Conservation (phyloP, 2,329 filamentous ascomycete genomes). For the Colletotrichum sp. region DNA sequence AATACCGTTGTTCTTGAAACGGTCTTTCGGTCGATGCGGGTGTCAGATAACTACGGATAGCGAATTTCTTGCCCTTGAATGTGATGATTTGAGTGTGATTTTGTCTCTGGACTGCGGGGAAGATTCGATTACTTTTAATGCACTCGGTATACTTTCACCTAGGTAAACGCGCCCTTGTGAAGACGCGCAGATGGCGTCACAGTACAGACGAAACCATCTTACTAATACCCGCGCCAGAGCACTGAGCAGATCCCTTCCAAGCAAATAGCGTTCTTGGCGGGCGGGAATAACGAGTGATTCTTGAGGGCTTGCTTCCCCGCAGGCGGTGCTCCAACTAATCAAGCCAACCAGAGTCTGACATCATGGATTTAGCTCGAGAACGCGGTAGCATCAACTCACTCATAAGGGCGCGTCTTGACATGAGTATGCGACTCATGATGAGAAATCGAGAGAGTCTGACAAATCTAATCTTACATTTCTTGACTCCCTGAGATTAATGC, state of each 20-base stretch:
- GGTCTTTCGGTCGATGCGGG: not conserved
- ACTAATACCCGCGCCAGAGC: not conserved
- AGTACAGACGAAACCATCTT: not conserved
- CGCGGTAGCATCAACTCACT: not conserved
- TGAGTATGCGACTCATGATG: not conserved
- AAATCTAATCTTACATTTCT: not conserved
- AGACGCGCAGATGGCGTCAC: constrained; percentile 10
- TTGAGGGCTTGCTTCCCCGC: not conserved
- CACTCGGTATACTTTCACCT: not conserved
- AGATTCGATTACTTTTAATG: not conserved
- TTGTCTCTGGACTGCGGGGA: not conserved
- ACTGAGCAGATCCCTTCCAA: not conserved
- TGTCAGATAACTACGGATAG: not conserved
- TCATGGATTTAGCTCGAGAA: not conserved
- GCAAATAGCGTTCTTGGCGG: not conserved
- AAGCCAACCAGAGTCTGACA: not conserved
- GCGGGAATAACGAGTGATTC: not conserved
- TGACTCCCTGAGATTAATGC: not conserved
- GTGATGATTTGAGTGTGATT: not conserved
- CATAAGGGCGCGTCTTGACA: not conserved
- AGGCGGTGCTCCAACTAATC: not conserved
- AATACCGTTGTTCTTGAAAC: not conserved
- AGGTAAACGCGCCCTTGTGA: not conserved
- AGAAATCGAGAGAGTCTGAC: not conserved
- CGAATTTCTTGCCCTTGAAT: not conserved